phyloP scores from a whole-genome alignment of 2,329 filamentous ascomycete genomes.

The Colletotrichum sidae region DNA sequence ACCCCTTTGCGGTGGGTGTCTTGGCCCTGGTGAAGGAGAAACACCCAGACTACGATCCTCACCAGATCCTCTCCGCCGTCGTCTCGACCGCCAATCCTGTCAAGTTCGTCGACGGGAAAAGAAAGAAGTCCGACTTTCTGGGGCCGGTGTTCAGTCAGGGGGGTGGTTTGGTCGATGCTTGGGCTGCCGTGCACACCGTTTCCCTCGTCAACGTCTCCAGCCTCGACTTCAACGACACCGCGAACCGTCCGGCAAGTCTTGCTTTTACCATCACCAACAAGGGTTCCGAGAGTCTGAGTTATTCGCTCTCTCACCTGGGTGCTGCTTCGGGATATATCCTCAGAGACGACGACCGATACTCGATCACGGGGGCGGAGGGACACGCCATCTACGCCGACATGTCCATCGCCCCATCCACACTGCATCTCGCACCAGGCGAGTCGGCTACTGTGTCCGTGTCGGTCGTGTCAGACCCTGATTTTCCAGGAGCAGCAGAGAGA shows the following conservation, averaged over 20 bases:
- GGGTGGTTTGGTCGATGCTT: background rate
- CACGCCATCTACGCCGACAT: background rate
- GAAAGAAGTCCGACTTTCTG: background rate
- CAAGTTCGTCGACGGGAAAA: background rate
- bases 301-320: background rate
- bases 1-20: conserved; percentile 34
- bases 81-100: background rate
- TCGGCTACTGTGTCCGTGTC: background rate
- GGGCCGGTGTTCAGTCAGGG: background rate
- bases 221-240: conserved; percentile 8
- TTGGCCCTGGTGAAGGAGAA: conserved; percentile 29
- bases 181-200: background rate
- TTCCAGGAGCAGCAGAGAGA: background rate
- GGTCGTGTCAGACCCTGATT: background rate
- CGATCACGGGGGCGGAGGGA: background rate
- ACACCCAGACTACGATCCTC: background rate
- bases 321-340: background rate
- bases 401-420: background rate
- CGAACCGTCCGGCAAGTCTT: background rate
- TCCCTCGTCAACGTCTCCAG: conserved; percentile 3
- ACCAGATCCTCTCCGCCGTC: background rate
- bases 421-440: background rate
- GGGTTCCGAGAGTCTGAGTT: background rate
- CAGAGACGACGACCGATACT: background rate
- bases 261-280: background rate